These are phyloP conservation scores for Dillenia turbinata DNA, from an alignment of 164 flowering plant genomes.

Conservation along the genomic window DNA sequence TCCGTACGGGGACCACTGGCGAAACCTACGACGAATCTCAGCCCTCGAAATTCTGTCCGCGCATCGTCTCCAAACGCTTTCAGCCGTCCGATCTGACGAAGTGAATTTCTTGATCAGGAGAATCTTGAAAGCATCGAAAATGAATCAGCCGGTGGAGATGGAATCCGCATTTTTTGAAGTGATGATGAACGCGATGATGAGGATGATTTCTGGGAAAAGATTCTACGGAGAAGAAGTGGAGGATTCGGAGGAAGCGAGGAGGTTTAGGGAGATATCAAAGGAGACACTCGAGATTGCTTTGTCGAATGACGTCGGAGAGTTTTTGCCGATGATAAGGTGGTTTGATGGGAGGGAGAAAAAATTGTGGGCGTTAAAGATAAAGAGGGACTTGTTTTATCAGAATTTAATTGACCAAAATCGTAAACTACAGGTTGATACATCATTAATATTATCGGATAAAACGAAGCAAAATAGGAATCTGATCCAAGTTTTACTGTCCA, in stretches of 20 bases:
- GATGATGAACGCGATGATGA: conserved; percentile 19
- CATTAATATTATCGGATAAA: not conserved
- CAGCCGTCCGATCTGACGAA: conserved; percentile 8
- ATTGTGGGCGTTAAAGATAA: not conserved
- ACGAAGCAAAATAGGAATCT: not conserved
- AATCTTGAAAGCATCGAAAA: not conserved
- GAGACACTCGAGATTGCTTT: conserved; percentile 5
- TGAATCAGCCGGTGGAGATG: conserved; percentile 10
- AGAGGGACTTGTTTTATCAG: conserved; percentile 14
- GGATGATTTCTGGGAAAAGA: conserved; percentile 28
- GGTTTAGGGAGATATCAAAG: conserved; percentile 4
- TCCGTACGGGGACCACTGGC: conserved; percentile 13
- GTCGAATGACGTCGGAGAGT: conserved; percentile 14
- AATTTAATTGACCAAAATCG: conserved; percentile 15
- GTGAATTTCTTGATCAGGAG: conserved; percentile 1
- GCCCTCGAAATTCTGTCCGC: conserved; percentile 14
- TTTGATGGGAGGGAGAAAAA: conserved; percentile 10
- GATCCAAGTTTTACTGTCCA: conserved; percentile 8
- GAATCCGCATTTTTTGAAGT: conserved; percentile 10
- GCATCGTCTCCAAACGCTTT: conserved; percentile 9
- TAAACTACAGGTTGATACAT: not conserved
- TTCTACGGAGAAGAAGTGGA: conserved; percentile 14
- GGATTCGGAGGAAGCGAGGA: conserved; percentile 13
- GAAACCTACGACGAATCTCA: conserved; percentile 13
- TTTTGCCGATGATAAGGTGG: conserved; percentile 18